Percentiles rank a stretch among this genome's conserved stretches.
phyloP scores from a whole-genome alignment of 1,139 yeast genomes.

The Yamadazyma spencermartinsiae region DNA sequence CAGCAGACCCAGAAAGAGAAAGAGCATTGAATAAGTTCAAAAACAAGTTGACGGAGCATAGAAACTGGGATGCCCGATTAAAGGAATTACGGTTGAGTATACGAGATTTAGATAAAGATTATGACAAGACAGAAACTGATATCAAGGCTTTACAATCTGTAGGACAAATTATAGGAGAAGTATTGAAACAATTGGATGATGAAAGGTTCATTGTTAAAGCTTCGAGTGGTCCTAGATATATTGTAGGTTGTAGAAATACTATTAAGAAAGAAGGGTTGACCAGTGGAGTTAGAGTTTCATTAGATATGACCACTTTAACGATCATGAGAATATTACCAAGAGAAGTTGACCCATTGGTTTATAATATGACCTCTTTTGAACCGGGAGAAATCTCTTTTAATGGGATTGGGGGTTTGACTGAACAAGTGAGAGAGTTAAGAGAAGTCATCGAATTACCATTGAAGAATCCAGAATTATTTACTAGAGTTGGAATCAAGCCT shows the following conservation, averaged over 20 bases:
- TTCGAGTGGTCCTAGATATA: conserved; percentile 95
- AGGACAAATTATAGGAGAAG: conserved; percentile 98
- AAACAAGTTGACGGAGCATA: conserved; percentile 85
- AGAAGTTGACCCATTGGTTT: conserved; percentile 97
- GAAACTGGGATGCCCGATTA: conserved; percentile 91
- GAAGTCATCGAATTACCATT: conserved; percentile 97
- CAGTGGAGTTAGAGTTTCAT: conserved; percentile 94
- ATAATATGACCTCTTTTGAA: conserved; percentile 97
- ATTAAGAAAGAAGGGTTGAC: conserved; percentile 80
- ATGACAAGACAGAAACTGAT: conserved; percentile 93
- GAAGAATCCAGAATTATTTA: conserved; percentile 94
- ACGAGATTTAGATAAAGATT: conserved; percentile 80
- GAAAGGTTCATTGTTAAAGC: conserved; percentile 97
- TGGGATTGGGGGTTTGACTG: conserved; percentile 95
- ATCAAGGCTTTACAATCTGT: conserved; percentile 96
- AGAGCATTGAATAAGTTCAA: conserved; percentile 79
- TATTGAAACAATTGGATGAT: conserved; percentile 90
- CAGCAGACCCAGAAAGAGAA: conserved; percentile 69
- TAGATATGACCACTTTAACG: conserved; percentile 97
- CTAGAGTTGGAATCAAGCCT: conserved; percentile 95
- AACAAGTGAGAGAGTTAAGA: conserved; percentile 93
- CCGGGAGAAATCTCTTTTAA: conserved; percentile 95
- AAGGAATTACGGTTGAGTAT: conserved; percentile 82
- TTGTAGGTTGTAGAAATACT: conserved; percentile 95
- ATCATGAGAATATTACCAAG: conserved; percentile 97